Evolutionary conservation across 1,139 yeast genomes (phyloP).

Genomic region (Casaregolazyma suthepensis): DNA sequence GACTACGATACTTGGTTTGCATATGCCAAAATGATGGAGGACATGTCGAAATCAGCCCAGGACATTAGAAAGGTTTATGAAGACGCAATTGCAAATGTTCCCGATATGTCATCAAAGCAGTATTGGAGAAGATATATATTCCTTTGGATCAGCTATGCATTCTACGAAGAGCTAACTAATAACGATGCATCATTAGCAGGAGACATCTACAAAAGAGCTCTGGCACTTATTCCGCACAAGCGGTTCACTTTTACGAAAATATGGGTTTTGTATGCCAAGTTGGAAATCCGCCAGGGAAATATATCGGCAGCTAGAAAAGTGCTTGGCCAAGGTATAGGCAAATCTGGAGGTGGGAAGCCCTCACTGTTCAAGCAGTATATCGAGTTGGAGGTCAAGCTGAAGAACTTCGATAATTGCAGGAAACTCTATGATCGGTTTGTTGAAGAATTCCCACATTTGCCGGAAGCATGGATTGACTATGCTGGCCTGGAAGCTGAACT

Average conservation of each 20-base stretch:
- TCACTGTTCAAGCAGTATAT: conserved; percentile 62
- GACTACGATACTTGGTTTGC: conserved; percentile 85
- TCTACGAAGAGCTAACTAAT: conserved; percentile 52
- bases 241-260: conserved; percentile 61
- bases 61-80: conserved; percentile 39
- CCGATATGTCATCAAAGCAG: conserved; percentile 30
- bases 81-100: conserved; percentile 43
- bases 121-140: conserved; percentile 65
- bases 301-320: conserved; percentile 56
- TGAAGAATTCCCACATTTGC: conserved; percentile 44
- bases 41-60: conserved; percentile 30
- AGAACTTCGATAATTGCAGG: conserved; percentile 59
- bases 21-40: conserved; percentile 46
- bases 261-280: conserved; percentile 69
- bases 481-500: conserved; percentile 62
- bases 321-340: conserved; percentile 68
- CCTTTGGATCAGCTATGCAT: conserved; percentile 63
- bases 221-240: conserved; percentile 51
- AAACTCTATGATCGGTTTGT: conserved; percentile 63
- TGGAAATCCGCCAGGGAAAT: conserved; percentile 58
- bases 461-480: conserved; percentile 50
- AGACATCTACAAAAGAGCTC: conserved; percentile 44
- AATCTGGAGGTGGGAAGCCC: conserved; percentile 38
- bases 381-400: conserved; percentile 40
- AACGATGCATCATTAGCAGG: conserved; percentile 45